Conservation (phyloP, 176 grass and related monocot genomes). For the Sorghum bicolor region DNA sequence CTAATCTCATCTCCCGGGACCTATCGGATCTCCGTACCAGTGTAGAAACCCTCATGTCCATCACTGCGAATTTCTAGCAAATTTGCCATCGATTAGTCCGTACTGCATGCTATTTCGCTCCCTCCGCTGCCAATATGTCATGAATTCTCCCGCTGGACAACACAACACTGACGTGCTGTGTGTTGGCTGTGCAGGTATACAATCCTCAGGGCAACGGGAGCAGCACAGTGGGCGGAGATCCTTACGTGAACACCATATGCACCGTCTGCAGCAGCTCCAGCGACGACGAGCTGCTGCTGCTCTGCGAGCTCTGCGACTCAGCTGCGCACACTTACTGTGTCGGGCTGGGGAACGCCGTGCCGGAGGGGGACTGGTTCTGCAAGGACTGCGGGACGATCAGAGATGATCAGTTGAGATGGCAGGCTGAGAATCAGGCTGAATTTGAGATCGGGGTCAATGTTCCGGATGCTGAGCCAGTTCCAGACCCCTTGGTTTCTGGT, state of each 20-base stretch:
- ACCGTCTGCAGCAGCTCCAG: constrained; percentile 41
- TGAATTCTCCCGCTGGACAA: constrained; percentile 5
- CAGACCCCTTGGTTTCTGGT: constrained; percentile 24
- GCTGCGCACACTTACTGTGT: constrained; percentile 59
- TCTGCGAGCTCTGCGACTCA: constrained; percentile 74
- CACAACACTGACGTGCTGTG: not conserved
- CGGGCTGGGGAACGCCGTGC: constrained; percentile 53
- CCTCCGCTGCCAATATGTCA: not conserved
- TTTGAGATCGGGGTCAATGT: constrained; percentile 23
- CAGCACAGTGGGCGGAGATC: constrained; percentile 17
- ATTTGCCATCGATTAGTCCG: not conserved
- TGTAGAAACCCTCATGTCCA: not conserved
- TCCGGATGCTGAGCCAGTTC: constrained; percentile 14
- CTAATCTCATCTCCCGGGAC: not conserved
- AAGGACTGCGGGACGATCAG: constrained; percentile 47
- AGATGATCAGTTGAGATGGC: constrained; percentile 53
- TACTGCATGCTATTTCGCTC: not conserved
- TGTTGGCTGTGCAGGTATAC: constrained; percentile 41
- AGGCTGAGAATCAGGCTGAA: constrained; percentile 36
- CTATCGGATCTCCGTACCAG: not conserved
- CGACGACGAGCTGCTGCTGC: constrained; percentile 54
- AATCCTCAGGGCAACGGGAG: constrained; percentile 51
- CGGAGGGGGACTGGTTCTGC: constrained; percentile 82
- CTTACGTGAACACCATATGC: constrained; percentile 44
- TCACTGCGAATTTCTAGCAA: not conserved